Evolutionary conservation across 192 early-diverging fungal genomes (phyloP).

Genomic region (Backusella liffmaniae): DNA sequence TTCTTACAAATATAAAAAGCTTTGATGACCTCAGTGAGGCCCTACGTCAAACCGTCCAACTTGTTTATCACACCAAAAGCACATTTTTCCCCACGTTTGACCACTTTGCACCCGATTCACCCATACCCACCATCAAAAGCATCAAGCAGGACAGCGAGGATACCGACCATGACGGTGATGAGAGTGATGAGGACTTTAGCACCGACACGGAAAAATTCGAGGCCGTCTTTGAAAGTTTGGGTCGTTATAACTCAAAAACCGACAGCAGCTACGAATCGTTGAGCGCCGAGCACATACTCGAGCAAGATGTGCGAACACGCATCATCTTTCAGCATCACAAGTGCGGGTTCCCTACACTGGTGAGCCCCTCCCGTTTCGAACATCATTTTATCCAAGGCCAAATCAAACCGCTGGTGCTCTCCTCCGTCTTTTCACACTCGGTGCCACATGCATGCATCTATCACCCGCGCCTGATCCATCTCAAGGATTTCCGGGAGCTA

Average conservation of each 20-base stretch:
- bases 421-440: constrained; percentile 15
- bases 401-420: neutral
- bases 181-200: neutral
- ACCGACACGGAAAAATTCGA: neutral
- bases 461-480: constrained; percentile 4
- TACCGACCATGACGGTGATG: neutral
- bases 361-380: neutral
- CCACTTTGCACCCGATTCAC: neutral
- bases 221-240: constrained; percentile 2
- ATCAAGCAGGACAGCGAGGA: neutral
- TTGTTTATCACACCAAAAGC: neutral
- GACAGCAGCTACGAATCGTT: neutral
- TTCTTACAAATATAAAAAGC: constrained; percentile 14
- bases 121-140: neutral
- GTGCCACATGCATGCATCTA: constrained; percentile 7
- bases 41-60: neutral
- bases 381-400: neutral
- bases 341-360: constrained; percentile 20
- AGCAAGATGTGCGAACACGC: neutral
- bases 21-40: constrained; percentile 8
- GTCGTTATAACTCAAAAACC: neutral
- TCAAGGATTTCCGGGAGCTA: neutral
- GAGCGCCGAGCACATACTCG: neutral
- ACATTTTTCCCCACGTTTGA: neutral
- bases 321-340: constrained; percentile 11